phyloP scores from a whole-genome alignment of 192 early-diverging fungal species.

The Backusella australiensis region DNA sequence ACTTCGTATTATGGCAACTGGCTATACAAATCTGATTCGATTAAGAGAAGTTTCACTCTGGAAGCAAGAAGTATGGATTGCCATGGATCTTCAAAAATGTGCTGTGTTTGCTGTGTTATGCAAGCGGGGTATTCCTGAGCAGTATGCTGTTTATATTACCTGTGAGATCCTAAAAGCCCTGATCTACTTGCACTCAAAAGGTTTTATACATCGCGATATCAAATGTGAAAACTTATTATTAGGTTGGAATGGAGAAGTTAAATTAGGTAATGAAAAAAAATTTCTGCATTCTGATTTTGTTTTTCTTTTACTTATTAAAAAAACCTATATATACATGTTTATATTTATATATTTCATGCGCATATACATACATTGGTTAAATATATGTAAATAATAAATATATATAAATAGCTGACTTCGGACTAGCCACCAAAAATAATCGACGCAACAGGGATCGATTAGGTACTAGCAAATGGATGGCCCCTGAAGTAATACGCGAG shows the following conservation, averaged over 20 bases:
- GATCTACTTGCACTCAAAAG: slow-evolving; percentile 37
- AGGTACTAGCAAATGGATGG: slow-evolving; percentile 47
- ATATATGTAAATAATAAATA: neutral
- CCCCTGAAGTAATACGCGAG: slow-evolving; percentile 47
- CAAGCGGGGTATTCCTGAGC: slow-evolving; percentile 39
- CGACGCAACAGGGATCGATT: slow-evolving; percentile 33
- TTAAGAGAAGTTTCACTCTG: slow-evolving; percentile 34
- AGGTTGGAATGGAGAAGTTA: slow-evolving; percentile 39
- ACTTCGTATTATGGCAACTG: slow-evolving; percentile 38
- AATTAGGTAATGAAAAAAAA: slow-evolving; percentile 33
- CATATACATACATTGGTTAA: neutral
- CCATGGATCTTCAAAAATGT: slow-evolving; percentile 37
- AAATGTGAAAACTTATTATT: slow-evolving; percentile 45
- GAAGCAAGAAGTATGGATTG: slow-evolving; percentile 39
- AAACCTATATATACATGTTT: neutral
- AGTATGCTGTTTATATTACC: slow-evolving; percentile 35
- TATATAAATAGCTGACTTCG: slow-evolving; percentile 34
- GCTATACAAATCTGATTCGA: slow-evolving; percentile 31
- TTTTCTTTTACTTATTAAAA: neutral
- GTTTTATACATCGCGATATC: slow-evolving; percentile 48
- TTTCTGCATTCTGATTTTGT: neutral
- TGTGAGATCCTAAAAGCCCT: slow-evolving; percentile 39
- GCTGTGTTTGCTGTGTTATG: slow-evolving; percentile 38
- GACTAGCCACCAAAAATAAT: slow-evolving; percentile 29
- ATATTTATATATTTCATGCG: neutral